Conservation (phyloP, 2,329 filamentous ascomycete genomes). For the Penicillium italicum region DNA sequence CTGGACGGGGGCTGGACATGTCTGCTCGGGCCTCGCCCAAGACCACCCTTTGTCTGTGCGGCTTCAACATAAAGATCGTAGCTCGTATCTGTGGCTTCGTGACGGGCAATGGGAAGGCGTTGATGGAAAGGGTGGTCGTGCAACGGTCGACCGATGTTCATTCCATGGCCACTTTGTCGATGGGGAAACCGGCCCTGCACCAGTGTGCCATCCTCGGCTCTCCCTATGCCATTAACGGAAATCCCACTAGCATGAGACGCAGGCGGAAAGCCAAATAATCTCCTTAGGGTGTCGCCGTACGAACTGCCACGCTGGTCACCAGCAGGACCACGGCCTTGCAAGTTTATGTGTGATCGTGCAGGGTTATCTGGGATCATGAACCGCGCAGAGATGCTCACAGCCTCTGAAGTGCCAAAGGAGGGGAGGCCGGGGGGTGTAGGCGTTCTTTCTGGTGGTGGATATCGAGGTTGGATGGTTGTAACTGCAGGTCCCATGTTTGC, state of each 20-base stretch:
- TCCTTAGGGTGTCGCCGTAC: slow-evolving; percentile 27
- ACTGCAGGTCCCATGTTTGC: slow-evolving; percentile 26
- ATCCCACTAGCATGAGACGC: slow-evolving; percentile 9
- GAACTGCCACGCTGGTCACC: slow-evolving; percentile 13
- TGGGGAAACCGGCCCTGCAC: slow-evolving; percentile 41
- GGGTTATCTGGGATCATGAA: slow-evolving; percentile 18
- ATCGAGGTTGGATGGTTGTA: slow-evolving; percentile 32
- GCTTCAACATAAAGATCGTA: neutral
- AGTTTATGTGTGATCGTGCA: slow-evolving; percentile 1
- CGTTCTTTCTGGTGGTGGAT: slow-evolving; percentile 37
- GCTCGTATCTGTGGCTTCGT: slow-evolving; percentile 1
- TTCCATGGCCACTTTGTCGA: slow-evolving; percentile 42
- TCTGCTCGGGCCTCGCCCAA: neutral
- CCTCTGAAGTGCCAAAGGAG: slow-evolving; percentile 42
- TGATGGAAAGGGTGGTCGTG: slow-evolving; percentile 37
- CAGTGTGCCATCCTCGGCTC: slow-evolving; percentile 41
- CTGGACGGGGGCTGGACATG: neutral
- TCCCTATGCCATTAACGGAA: slow-evolving; percentile 28
- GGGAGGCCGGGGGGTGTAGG: slow-evolving; percentile 46
- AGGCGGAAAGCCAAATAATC: slow-evolving; percentile 30
- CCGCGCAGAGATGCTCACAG: slow-evolving; percentile 31
- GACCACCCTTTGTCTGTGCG: neutral
- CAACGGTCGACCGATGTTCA: slow-evolving; percentile 28
- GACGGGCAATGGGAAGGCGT: slow-evolving; percentile 25
- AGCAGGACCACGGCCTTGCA: neutral